Conservation (phyloP, 2,329 filamentous ascomycete species). For the Trichoderma breve region DNA sequence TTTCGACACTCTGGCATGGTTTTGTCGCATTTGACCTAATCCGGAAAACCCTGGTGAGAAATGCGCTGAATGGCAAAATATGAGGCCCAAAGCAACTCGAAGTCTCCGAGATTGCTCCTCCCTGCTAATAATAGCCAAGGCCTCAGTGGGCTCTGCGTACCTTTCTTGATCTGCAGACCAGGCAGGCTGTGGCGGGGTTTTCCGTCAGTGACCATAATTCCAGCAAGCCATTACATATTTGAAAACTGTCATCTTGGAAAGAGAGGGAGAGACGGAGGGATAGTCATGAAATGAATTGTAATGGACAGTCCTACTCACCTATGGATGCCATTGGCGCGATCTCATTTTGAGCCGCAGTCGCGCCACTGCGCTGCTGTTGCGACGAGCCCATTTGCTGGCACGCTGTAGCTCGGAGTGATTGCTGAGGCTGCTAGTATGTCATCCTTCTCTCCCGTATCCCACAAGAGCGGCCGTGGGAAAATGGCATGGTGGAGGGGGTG, state of each 20-base stretch:
- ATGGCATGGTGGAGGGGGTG: not conserved
- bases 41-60: not conserved
- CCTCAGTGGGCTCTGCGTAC: constrained; percentile 6
- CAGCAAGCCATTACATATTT: not conserved
- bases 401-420: not conserved
- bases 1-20: constrained; percentile 22
- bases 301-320: not conserved
- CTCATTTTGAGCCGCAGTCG: constrained; percentile 6
- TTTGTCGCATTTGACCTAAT: constrained; percentile 29
- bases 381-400: constrained; percentile 12
- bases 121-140: not conserved
- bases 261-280: not conserved
- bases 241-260: not conserved
- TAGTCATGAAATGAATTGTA: not conserved
- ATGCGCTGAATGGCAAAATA: not conserved
- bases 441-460: constrained; percentile 3
- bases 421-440: not conserved
- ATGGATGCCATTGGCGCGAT: constrained; percentile 6
- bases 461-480: not conserved
- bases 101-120: not conserved
- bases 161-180: constrained; percentile 23
- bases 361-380: constrained; percentile 8
- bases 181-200: constrained; percentile 16
- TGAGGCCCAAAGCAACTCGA: not conserved
- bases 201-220: not conserved